Evolutionary conservation across 1,284 basidiomycete species (phyloP).

Genomic region (Grifola frondosa): DNA sequence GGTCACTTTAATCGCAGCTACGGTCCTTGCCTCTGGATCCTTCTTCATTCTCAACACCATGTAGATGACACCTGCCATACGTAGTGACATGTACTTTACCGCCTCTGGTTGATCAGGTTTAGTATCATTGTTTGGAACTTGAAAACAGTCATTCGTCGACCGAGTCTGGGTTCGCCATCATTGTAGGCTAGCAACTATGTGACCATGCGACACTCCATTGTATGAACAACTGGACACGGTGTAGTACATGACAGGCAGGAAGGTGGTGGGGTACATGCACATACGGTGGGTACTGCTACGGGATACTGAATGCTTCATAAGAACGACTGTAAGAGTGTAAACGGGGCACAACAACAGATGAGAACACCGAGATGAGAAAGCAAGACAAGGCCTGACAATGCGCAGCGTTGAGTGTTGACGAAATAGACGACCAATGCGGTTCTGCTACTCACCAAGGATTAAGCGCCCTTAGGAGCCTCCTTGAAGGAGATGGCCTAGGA

Average conservation of each 20-base stretch:
- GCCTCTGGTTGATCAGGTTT: no score
- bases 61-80: no score
- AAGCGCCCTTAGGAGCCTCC: conserved; percentile 71
- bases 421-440: no score
- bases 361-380: conserved; percentile 11
- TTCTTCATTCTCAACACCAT: conserved; percentile 53
- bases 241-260: conserved; percentile 20
- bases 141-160: no score
- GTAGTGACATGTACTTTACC: no score
- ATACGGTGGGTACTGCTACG: conserved; percentile 21
- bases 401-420: no score
- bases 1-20: conserved; percentile 46
- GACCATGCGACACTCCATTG: conserved; percentile 20
- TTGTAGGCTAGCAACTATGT: no score
- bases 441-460: conserved; percentile 8
- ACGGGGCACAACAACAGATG: conserved; percentile 19
- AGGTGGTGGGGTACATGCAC: conserved; percentile 19
- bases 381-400: background rate
- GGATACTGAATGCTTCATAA: conserved; percentile 23
- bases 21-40: conserved; percentile 44
- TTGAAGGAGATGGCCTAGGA: conserved; percentile 78
- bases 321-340: conserved; percentile 18
- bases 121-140: no score
- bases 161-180: no score
- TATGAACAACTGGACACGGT: conserved; percentile 13